Evolutionary conservation across 352 stramenopile species (phyloP), one percentile per base, ranked within the genome.

Genomic region (Phytopythium ostracodes): DNA sequence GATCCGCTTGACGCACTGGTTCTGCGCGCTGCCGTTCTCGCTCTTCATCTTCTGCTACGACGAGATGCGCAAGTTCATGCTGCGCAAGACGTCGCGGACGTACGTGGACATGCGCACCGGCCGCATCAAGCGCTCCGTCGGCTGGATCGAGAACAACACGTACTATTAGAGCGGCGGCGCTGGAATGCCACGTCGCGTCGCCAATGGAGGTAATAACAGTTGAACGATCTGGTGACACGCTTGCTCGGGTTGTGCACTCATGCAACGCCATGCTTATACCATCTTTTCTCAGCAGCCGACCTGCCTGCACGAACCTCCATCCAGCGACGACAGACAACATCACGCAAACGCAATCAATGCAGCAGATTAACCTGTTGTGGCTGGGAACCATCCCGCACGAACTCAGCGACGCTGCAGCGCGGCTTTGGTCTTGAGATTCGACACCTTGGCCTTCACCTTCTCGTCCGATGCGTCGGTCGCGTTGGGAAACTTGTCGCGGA

Each of bases 41-140:
- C 69, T 95, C 24, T 65, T 89, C 56, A 89, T 95, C 59, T 89
- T 96, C 50, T 64, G 71, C 22, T 97, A 92, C 72, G 89, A 97
- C 60, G 89, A 97, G 70, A 79, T 77, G 27, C 75, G 89, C 68
- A 97, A 97, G 73, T 94, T 85, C 55, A 66, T 95, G 6, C 77
- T 96, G 67, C 74, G 87, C 55, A 76, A 79, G 63, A 93, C 81
- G 42, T 90, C 80, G 51, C 66, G 63, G 56, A 72, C 75, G 57
- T 81, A 66, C 25, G 69, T 84, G n/a, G 81, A 92, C 56, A 54
- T 62, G 40, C 60, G 61, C 17, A 88, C 78, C 2, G 73, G 79
- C 42, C 79, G 88, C 65, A 88, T 86, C 59, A 71, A 70, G 42
- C 71, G 79, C 42, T 67, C 66, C 14, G 67, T 73, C 20, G 84